phyloP scores from a whole-genome alignment of 306 rosid genomes.

The Fragaria iinumae region DNA sequence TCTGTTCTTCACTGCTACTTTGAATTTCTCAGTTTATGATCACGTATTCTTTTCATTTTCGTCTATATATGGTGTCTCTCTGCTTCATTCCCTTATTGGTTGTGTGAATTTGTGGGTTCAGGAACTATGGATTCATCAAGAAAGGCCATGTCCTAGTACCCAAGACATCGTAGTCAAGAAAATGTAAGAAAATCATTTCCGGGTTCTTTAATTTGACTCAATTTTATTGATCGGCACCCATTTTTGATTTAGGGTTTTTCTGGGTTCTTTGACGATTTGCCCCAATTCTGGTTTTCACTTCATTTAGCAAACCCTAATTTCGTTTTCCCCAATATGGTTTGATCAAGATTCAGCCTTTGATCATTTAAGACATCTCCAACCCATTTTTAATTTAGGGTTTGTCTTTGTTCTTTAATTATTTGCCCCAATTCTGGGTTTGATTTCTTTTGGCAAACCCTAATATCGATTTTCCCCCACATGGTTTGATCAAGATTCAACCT shows the following conservation, averaged over 20 bases:
- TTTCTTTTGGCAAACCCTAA: neutral
- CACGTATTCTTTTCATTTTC: neutral
- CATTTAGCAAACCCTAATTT: neutral
- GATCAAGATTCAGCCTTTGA: neutral
- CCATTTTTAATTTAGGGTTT: neutral
- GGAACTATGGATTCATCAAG: constrained; percentile 27
- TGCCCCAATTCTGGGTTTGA: neutral
- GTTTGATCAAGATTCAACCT: neutral
- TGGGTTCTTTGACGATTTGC: neutral
- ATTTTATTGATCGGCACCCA: neutral
- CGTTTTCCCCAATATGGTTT: neutral
- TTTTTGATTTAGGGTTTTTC: neutral
- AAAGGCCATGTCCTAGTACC: constrained; percentile 16
- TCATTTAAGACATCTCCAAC: neutral
- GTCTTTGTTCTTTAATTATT: neutral
- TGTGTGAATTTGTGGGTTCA: constrained; percentile 28
- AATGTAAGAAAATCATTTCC: constrained; percentile 24
- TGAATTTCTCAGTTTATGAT: neutral
- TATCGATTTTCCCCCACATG: neutral
- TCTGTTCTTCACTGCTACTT: neutral
- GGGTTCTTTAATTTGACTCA: neutral
- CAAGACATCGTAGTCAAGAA: constrained; percentile 26
- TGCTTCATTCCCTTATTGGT: neutral
- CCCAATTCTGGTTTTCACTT: neutral
- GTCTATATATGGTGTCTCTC: neutral